These are phyloP conservation scores for Yamadazyma insecticola DNA, from an alignment of 805 yeast species.

Conservation along the genomic window DNA sequence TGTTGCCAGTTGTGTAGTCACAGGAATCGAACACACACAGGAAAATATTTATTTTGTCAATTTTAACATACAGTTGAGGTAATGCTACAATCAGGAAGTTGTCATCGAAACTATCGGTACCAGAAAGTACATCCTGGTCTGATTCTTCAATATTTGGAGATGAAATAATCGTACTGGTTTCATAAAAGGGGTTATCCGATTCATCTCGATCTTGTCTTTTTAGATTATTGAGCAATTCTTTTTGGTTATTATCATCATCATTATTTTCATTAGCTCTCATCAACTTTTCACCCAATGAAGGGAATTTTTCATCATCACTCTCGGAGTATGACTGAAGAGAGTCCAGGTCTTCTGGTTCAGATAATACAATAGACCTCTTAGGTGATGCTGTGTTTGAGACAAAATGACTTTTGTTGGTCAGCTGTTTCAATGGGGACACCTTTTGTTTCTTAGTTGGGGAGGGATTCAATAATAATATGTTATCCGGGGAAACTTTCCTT, in stretches of 20 bases:
- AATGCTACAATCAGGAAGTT: constrained; percentile 19
- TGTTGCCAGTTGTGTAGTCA: constrained; percentile 25
- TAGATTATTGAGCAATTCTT: too few relatives aligned
- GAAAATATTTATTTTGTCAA: constrained; percentile 9
- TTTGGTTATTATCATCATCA: too few relatives aligned
- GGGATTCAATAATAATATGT: constrained; percentile 23
- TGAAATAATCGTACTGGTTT: too few relatives aligned
- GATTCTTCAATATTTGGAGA: not conserved
- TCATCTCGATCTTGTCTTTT: too few relatives aligned
- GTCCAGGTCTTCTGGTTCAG: constrained; percentile 6
- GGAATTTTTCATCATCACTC: too few relatives aligned
- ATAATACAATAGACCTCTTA: not conserved
- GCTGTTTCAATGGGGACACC: constrained; percentile 8
- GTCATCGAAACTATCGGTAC: constrained; percentile 16
- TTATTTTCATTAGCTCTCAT: too few relatives aligned
- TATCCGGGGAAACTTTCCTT: constrained; percentile 11
- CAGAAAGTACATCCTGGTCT: too few relatives aligned
- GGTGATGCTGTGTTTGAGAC: not conserved
- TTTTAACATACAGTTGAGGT: constrained; percentile 7
- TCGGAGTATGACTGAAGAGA: too few relatives aligned
- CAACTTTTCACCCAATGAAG: too few relatives aligned
- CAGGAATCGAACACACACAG: constrained; percentile 24
- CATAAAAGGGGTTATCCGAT: too few relatives aligned
- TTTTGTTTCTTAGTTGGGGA: constrained; percentile 24
- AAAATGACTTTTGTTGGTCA: constrained; percentile 1